Percentiles rank a stretch among this genome's conserved stretches.
These are phyloP conservation scores for Mucuna pruriens DNA, from an alignment of 306 rosid genomes.

Conservation along the genomic window DNA sequence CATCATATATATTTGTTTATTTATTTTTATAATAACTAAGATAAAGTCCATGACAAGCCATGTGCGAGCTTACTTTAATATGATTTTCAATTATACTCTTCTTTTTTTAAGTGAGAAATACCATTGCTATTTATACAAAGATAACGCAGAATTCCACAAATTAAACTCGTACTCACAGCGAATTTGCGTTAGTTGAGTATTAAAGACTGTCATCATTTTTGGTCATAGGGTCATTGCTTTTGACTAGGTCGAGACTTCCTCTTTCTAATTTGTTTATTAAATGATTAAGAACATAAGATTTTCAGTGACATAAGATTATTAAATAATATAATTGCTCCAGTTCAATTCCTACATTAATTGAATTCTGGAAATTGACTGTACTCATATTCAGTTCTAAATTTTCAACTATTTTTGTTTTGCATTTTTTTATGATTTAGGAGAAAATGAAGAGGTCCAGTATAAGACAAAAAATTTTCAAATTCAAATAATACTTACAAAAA, in stretches of 20 bases:
- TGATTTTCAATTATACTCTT: no score
- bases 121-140: neutral
- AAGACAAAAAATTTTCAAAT: no score
- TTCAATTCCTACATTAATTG: neutral
- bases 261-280: neutral
- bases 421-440: no score
- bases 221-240: neutral
- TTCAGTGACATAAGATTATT: no score
- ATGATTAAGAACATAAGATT: neutral
- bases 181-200: neutral
- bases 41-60: no score
- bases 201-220: slow-evolving; percentile 7
- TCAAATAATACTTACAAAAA: no score
- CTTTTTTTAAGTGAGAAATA: neutral
- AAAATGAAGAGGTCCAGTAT: no score
- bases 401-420: no score
- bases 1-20: no score
- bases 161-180: slow-evolving; percentile 17
- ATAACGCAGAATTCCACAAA: slow-evolving; percentile 21
- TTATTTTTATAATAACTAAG: no score
- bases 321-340: neutral
- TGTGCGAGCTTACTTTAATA: neutral
- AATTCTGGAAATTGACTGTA: neutral
- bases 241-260: neutral
- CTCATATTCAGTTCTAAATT: neutral